Conservation (phyloP, 352 stramenopile species). For the Pythium sukuiense region DNA sequence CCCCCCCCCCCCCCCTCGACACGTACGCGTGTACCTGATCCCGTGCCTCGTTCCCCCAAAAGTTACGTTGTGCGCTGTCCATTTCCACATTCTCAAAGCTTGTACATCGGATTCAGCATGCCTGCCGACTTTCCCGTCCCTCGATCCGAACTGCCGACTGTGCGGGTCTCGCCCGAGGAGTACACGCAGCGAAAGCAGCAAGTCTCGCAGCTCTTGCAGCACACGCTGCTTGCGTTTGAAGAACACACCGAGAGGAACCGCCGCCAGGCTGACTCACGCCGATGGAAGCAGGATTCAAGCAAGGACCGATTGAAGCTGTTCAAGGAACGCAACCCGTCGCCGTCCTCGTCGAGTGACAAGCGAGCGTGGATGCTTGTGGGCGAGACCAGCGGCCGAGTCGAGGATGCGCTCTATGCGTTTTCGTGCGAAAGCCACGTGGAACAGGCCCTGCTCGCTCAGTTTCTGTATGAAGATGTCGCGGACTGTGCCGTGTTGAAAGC, state of each 20-base stretch:
- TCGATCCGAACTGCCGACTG: conserved; percentile 34
- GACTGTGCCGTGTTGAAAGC: conserved; percentile 9
- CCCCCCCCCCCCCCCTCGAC: no score
- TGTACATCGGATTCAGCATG: not conserved
- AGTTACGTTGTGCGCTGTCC: not conserved
- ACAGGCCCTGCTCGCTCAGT: conserved; percentile 14
- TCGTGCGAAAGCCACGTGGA: conserved; percentile 19
- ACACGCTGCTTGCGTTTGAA: conserved; percentile 47
- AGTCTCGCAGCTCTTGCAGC: conserved; percentile 39
- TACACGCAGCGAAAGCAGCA: conserved; percentile 37
- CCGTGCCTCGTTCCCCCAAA: not conserved
- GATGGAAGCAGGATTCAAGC: conserved; percentile 42
- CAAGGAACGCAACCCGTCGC: conserved; percentile 32
- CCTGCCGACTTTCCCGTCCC: conserved; percentile 38
- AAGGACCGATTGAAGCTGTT: conserved; percentile 48
- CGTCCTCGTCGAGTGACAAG: not conserved
- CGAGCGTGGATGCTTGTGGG: conserved; percentile 8
- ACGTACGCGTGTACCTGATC: not conserved
- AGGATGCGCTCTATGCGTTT: conserved; percentile 13
- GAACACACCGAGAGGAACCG: conserved; percentile 35
- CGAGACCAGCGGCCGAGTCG: conserved; percentile 10
- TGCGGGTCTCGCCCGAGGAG: conserved; percentile 44
- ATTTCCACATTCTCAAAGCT: not conserved
- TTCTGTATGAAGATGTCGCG: conserved; percentile 6
- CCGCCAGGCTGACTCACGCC: conserved; percentile 29